phyloP scores from a whole-genome alignment of 2,329 filamentous ascomycete genomes.

The Botrytis aclada region DNA sequence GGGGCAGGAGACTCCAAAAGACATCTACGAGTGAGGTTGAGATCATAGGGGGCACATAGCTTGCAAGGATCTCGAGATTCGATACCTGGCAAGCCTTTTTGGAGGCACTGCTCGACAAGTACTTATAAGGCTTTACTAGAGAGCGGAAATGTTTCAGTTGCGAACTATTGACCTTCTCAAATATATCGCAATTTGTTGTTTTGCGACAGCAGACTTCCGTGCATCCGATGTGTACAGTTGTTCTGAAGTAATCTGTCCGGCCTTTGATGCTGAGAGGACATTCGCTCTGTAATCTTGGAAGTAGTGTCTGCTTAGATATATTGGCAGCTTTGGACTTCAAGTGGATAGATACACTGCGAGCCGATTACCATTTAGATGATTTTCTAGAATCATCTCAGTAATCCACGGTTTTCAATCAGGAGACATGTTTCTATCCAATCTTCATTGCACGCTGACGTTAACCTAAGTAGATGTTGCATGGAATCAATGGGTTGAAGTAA shows the following conservation, averaged over 20 bases:
- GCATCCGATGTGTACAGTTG: not conserved
- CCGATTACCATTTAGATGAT: not conserved
- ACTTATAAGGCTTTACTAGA: no score
- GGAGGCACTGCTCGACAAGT: not conserved
- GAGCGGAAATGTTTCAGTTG: no score
- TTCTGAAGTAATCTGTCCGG: no score
- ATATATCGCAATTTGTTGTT: not conserved
- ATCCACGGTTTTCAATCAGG: not conserved
- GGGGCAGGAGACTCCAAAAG: not conserved
- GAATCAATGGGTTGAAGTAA: not conserved
- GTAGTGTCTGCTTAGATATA: not conserved
- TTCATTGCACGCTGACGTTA: not conserved
- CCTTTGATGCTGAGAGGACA: not conserved
- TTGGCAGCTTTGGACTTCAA: not conserved
- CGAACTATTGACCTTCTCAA: not conserved
- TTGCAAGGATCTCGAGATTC: not conserved
- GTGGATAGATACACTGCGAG: not conserved
- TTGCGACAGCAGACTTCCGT: not conserved
- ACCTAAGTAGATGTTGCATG: not conserved
- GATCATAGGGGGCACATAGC: not conserved
- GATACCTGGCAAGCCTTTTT: not conserved
- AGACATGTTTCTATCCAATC: not conserved
- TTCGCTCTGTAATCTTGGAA: not conserved
- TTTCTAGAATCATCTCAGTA: not conserved
- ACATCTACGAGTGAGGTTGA: not conserved